Conservation (phyloP, 768 basidiomycete species). For the Lentinula detonsa region DNA sequence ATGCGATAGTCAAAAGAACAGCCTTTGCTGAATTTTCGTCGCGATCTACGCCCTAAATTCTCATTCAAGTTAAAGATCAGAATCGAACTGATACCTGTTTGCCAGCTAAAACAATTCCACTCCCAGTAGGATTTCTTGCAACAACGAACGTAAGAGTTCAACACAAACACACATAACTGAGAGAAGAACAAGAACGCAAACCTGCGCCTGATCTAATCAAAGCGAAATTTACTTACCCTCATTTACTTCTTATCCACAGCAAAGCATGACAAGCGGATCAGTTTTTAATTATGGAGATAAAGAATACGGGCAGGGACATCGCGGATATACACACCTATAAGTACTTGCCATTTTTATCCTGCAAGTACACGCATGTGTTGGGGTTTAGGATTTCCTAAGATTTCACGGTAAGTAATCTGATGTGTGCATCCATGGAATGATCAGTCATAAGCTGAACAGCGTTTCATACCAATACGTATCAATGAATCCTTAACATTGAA, state of each 20-base stretch:
- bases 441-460: background rate
- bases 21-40: background rate
- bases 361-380: background rate
- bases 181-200: too few species aligned
- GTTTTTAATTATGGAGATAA: slow-evolving; percentile 5
- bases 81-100: background rate
- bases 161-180: too few species aligned
- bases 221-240: background rate
- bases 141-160: too few species aligned
- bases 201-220: background rate
- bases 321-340: background rate
- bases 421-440: background rate
- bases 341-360: background rate
- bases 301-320: background rate
- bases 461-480: background rate
- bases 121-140: too few species aligned
- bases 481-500: too few species aligned
- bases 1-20: background rate
- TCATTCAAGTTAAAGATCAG: background rate
- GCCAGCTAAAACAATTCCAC: background rate
- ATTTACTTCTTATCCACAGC: background rate
- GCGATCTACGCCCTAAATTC: background rate
- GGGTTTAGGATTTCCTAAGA: background rate
- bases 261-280: slow-evolving; percentile 4
- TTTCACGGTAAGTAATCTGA: background rate